phyloP scores from a whole-genome alignment of 148 eudicot genomes.

The Vaccinium vitisidaea region DNA sequence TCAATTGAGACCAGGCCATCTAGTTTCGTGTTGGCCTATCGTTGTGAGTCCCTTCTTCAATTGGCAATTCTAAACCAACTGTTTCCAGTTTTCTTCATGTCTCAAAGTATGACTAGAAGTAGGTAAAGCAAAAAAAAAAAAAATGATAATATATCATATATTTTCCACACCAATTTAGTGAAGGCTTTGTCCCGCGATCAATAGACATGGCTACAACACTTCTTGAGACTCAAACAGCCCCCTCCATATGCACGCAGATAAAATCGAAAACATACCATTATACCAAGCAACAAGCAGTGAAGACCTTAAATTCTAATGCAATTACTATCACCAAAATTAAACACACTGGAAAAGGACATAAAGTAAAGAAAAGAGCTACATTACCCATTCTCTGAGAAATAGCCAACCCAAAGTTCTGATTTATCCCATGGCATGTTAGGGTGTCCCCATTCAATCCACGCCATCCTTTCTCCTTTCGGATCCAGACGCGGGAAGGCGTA shows the following conservation, averaged over 20 bases:
- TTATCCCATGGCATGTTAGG: conserved; percentile 99
- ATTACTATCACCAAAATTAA: neutral
- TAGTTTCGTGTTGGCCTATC: neutral
- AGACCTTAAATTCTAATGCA: neutral
- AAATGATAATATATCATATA: neutral
- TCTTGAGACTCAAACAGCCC: neutral
- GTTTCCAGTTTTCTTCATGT: neutral
- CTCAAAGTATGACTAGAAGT: neutral
- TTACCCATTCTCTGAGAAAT: conserved; percentile 72
- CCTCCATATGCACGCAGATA: conserved; percentile 2
- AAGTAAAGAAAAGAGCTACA: neutral
- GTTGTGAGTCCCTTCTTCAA: neutral
- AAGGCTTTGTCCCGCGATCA: neutral
- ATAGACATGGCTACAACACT: neutral
- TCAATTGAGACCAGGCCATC: neutral
- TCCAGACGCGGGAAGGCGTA: conserved; percentile 96
- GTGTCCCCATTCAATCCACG: conserved; percentile 96
- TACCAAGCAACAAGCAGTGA: neutral
- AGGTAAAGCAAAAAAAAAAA: neutral
- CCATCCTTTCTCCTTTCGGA: conserved; percentile 62
- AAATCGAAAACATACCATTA: neutral
- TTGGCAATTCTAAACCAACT: neutral
- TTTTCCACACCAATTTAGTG: neutral
- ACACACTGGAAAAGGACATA: neutral
- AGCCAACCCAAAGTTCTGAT: conserved; percentile 98